These are phyloP conservation scores for Leishmania gerbilli DNA, from an alignment of 208 protist species.

Conservation along the genomic window DNA sequence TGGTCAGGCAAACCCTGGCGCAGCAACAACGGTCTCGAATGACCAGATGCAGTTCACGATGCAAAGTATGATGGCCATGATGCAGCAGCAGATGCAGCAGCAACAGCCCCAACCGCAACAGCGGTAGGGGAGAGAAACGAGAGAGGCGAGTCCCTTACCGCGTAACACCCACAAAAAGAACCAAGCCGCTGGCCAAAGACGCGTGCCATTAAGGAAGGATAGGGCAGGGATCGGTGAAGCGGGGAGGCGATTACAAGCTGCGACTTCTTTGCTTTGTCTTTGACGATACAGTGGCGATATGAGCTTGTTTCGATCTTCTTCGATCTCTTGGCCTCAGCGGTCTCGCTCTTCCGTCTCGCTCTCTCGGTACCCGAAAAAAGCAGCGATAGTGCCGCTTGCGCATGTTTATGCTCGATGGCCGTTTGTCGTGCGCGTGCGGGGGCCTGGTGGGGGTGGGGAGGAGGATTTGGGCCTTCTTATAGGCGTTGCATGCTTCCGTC, in stretches of 20 bases:
- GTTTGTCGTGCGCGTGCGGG: background rate
- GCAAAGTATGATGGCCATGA: constrained; percentile 41
- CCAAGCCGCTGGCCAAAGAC: background rate
- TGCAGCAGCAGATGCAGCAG: constrained; percentile 41
- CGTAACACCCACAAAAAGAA: background rate
- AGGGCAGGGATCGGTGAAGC: background rate
- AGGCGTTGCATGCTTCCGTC: background rate
- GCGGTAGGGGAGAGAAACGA: background rate
- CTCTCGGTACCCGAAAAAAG: background rate
- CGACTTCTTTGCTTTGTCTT: background rate
- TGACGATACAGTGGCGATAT: background rate
- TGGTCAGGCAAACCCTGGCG: background rate
- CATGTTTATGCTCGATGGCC: background rate
- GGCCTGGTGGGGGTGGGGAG: background rate
- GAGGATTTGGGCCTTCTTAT: background rate
- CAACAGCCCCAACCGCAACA: constrained; percentile 3
- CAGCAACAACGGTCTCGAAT: constrained; percentile 4
- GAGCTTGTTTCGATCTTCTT: no score
- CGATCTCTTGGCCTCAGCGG: background rate
- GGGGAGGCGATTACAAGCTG: background rate
- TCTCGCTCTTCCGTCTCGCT: background rate
- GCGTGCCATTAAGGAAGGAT: background rate
- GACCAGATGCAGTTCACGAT: constrained; percentile 29
- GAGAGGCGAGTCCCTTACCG: background rate
- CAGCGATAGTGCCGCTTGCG: background rate